Base-by-base conservation (phyloP, 257 asterid species). In the Avicennia marina region DNA sequence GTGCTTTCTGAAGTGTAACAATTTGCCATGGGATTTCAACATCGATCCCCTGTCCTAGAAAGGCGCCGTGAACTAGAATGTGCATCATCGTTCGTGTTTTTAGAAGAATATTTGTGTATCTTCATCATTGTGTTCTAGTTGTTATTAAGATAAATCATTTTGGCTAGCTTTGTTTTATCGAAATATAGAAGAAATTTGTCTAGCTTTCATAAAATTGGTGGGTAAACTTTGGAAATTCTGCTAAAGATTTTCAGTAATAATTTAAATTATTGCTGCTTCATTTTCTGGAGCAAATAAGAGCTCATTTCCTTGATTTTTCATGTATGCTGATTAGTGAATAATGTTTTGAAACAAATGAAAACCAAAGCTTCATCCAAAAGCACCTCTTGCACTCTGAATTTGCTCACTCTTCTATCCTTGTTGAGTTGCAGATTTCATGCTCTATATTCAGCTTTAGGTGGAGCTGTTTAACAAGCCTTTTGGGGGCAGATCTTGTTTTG, bases 401-500 rank as follows among this genome's bases (percentile, higher is more conserved):
- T 53, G 34, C 51, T 55, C 44, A 57, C 21, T 40, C 21, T 57
- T 64, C 29, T 19, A 22, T 40, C 29, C 42, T 53, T 53, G 25
- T 47, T 38, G 56, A 56, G 27, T 48, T 65, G 53, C 73, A 72
- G 70, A 46, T 36, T 68, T 26, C 56, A 19, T 51, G 62, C 21
- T 32, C 56, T 19, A 48, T 54, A 24, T 54, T 49, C 70, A 62
- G 67, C 70, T 71, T 40, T 62, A 67, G 63, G 56, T 49, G 55
- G 39, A 75, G 70, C 69, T 73, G 76, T 73, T 64, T 76, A 64
- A 67, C 66, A 65, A 53, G 70, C 67, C 55, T 53, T 58, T 65
- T 22, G 49, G 69, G 65, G 36, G 70, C 43, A 20, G 48, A 71
- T 43, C 53, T 71, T 57, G 50, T 63, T 58, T 52, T 63, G 66